These are phyloP conservation scores for Sicyos edulis DNA, from an alignment of 306 rosid genomes.

Conservation along the genomic window DNA sequence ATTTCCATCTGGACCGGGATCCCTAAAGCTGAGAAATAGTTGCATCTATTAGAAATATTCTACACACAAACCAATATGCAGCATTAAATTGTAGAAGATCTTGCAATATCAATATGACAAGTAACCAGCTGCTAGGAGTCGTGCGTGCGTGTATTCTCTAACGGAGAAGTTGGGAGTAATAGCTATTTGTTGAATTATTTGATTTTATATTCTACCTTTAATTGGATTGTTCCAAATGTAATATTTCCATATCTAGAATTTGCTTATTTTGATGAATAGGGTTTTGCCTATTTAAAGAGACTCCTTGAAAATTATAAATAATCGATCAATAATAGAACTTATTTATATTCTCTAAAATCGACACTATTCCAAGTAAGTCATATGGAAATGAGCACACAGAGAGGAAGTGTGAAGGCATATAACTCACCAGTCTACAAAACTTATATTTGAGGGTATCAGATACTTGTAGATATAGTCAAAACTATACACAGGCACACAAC, in stretches of 20 bases:
- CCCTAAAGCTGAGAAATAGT: constrained; percentile 20
- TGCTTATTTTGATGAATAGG: too few species aligned
- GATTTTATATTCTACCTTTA: too few species aligned
- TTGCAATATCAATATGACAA: not conserved
- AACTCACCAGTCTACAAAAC: constrained; percentile 84
- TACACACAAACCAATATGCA: constrained; percentile 2
- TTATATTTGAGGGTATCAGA: constrained; percentile 68
- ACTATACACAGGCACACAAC: constrained; percentile 82
- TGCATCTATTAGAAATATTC: constrained; percentile 8
- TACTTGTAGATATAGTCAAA: constrained; percentile 76
- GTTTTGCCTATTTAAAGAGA: too few species aligned
- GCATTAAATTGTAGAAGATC: not conserved
- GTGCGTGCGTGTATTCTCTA: not conserved
- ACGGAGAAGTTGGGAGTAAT: not conserved
- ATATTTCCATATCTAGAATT: too few species aligned
- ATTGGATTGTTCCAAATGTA: too few species aligned
- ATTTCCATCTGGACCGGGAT: constrained; percentile 22
- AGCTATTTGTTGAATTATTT: too few species aligned
- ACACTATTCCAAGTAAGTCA: not conserved
- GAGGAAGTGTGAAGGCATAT: not conserved
- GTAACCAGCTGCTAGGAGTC: not conserved
- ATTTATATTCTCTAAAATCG: too few species aligned
- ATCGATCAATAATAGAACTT: too few species aligned
- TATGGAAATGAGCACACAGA: not conserved
- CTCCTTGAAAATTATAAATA: too few species aligned